A percentile compares a stretch with the other conserved stretches of the same genome.
These are phyloP conservation scores for Pichia sp. DNA, from an alignment of 1,139 yeast species.

Conservation along the genomic window DNA sequence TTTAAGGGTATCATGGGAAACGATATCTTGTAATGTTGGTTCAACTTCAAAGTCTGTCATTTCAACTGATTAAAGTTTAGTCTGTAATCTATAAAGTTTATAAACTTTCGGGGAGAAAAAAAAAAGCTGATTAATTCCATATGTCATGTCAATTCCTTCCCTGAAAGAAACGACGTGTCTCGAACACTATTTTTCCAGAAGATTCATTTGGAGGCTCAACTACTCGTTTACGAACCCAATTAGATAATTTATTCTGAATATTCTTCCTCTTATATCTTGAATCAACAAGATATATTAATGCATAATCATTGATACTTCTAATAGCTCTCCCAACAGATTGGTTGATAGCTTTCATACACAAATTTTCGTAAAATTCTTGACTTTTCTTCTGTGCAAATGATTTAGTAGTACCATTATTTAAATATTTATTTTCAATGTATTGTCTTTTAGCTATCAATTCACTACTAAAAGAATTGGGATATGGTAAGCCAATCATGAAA, in stretches of 20 bases:
- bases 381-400: conserved; percentile 41
- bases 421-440: conserved; percentile 46
- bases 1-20: conserved; percentile 63
- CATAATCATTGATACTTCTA: conserved; percentile 74
- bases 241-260: conserved; percentile 60
- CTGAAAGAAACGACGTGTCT: conserved; percentile 4
- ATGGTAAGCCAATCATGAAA: conserved; percentile 83
- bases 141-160: neutral
- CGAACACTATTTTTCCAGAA: neutral
- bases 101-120: too few relatives aligned
- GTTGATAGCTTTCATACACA: conserved; percentile 88
- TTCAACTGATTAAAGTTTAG: neutral
- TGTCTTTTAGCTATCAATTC: conserved; percentile 70
- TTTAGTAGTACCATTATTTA: conserved; percentile 35
- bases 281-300: conserved; percentile 69
- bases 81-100: neutral
- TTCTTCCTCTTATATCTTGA: conserved; percentile 41
- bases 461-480: conserved; percentile 78
- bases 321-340: conserved; percentile 93
- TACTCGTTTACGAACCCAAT: conserved; percentile 50
- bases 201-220: neutral
- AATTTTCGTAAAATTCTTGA: conserved; percentile 66
- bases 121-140: too few relatives aligned
- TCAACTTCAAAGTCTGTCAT: conserved; percentile 41
- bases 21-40: conserved; percentile 60